Evolutionary conservation across 2,329 filamentous ascomycete genomes (phyloP), one percentile per base, ranked within the genome.

Genomic region (Bimuria novae-zelandiae): DNA sequence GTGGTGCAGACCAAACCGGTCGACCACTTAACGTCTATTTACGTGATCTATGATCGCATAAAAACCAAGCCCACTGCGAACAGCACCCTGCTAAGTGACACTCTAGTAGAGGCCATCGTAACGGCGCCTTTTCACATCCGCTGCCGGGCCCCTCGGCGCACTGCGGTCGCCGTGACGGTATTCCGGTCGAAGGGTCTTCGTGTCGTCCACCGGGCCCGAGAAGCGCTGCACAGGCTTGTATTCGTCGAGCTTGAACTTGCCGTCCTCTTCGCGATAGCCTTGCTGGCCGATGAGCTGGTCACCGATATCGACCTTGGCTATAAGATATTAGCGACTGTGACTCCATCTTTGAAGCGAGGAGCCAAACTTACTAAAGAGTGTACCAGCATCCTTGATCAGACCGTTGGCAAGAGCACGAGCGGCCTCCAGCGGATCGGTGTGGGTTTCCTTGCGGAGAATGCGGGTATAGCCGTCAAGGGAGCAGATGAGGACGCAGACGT

Each of bases 401-500:
- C 59, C 51, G 7, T 59, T 42, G 1, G 67, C 64, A 3, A 70
- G 49, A 0, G 41, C 42, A 12, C 59, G 56, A 2, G 56, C 54
- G 1, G 64, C 64, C 55, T 89, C 85, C 23, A 97, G 87, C 0
- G 88, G 91, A 25, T 92, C 84, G 3, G 81, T 81, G 62, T 84
- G 82, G 50, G 96, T 88, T 71, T 94, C 87, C 32, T 80, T 77
- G 47, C 87, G 85, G 54, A 99, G 81, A 16, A 80, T 79, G 58
- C 92, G 90, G 0, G 92, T 92, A 0, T 88, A 88, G 62, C 84
- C 83, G 14, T 88, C 81, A 53, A 89, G 85, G 75, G 96, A 97
- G 35, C 88, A 92, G 60, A 97, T 85, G 69, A 97, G 97, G 89
- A 97, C 96, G 64, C 97, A 88, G 30, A 91, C 92, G 62, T 90